Evolutionary conservation across 2,329 filamentous ascomycete species (phyloP), one percentile per base, ranked within the genome.

Genomic region (Pseudogymnoascus sp.): DNA sequence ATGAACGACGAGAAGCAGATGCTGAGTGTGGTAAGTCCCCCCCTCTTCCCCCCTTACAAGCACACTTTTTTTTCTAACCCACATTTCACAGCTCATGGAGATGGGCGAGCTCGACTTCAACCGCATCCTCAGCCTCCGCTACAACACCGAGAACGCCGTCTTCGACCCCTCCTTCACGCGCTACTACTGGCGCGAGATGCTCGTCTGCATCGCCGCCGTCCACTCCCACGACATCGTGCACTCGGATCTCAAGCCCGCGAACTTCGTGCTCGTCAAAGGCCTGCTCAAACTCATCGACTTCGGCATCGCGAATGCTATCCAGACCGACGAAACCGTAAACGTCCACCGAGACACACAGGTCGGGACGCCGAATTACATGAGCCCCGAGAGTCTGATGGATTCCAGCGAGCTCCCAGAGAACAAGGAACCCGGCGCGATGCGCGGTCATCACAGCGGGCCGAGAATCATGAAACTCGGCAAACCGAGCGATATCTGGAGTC

Each of bases 111-210:
- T 93, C 21, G 95, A 99, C 75, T 83, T 99, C 71, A 90, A 96
- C 72, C 91, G 88, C 63, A 86, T 97, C 62, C 83, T 99, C 67
- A 87, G 86, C 37, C 84, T 87, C 67, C 86, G 87, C 8, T 79
- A 90, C 70, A 90, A 87, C 71, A 83, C 81, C 0, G 88, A 92
- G 66, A 85, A 89, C 62, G 85, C 90, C 40, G 84, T 82, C 65
- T 88, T 99, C 66, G 95, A 99, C 73, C 83, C 91, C 1, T 90
- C 89, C 62, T 97, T 97, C 74, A 91, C 95, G 11, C 89, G 95
- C n/a, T 96, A 90, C 77, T 96, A 96, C 80, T 99, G 95, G 95
- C 95, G 96, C 75, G 95, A 99, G 77, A 99, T 99, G 95, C 86
- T 99, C 16, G 92, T 96, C 75, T 97, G 95, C 73, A 86, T 99